Conservation (phyloP, 1,284 basidiomycete species). For the Leccinum insigne region DNA sequence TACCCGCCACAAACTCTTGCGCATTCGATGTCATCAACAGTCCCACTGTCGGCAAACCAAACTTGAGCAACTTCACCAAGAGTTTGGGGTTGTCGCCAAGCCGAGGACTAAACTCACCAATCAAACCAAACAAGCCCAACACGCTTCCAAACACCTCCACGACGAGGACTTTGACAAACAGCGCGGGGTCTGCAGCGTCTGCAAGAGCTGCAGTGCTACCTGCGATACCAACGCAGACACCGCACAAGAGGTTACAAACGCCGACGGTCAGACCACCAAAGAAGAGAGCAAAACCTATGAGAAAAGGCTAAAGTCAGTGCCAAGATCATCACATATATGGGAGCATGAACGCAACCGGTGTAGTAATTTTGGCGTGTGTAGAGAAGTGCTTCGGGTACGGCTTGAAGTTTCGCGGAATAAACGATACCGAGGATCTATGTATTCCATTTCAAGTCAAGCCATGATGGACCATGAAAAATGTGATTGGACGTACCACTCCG, state of each 20-base stretch:
- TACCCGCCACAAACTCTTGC: constrained; percentile 49
- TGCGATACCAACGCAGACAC: constrained; percentile 88
- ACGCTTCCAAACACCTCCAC: constrained; percentile 96
- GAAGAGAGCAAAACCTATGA: constrained; percentile 86
- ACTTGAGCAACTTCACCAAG: constrained; percentile 1
- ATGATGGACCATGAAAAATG: not conserved
- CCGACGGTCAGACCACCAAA: constrained; percentile 95
- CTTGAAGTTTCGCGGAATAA: constrained; percentile 78
- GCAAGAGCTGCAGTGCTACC: constrained; percentile 91
- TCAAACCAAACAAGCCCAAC: constrained; percentile 88
- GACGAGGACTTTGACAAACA: constrained; percentile 95
- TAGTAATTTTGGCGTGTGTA: constrained; percentile 89
- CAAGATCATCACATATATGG: not conserved
- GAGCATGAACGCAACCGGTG: constrained; percentile 69
- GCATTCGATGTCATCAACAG: constrained; percentile 64
- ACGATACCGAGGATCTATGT: constrained; percentile 90
- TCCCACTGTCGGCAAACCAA: constrained; percentile 48
- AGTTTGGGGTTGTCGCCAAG: not conserved
- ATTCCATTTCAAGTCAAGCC: not conserved
- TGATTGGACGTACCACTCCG: constrained; percentile 69
- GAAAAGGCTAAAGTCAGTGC: not conserved
- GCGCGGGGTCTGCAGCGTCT: constrained; percentile 89
- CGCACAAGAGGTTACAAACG: constrained; percentile 91
- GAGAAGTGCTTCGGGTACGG: constrained; percentile 59
- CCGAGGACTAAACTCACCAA: constrained; percentile 58